Evolutionary conservation across 2,329 filamentous ascomycete species (phyloP), one percentile per base, ranked within the genome.

Genomic region (Laburnicola sp.): DNA sequence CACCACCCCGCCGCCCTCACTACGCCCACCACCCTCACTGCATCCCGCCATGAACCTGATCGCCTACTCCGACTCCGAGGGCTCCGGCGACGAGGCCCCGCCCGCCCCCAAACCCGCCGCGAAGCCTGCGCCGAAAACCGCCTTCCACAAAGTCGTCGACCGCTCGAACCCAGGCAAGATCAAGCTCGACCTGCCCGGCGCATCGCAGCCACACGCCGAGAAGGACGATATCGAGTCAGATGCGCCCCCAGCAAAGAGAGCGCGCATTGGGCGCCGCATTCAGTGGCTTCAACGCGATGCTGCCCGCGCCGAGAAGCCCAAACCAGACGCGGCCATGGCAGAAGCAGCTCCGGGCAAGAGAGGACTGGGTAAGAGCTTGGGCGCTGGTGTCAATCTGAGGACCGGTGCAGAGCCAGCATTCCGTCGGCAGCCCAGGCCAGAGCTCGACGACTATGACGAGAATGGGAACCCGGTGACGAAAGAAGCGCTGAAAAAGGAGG

Each of bases 331-430:
- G 35, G 49, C 64, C 8, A 48, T 58, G 58, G 63, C 51, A 49
- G 59, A 66, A 57, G 50, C 65, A 63, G 38, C 59, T 30, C 48
- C 58, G 6, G 68, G 62, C 31, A 71, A 60, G 66, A 70, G 55
- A 61, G 72, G 62, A 35, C 62, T 61, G 57, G 71, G 66, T 53
- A 71, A 56, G 50, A 67, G 57, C 53, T 77, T 65, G 68, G 81
- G 62, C 72, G 80, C 81, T 30, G 82, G 85, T 1, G 78, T 95
- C 44, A 89, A 83, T 64, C 70, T 97, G 53, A 94, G 89, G 77
- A 97, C 92, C 6, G 91, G 90, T 22, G 85, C 89, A 6, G 84
- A 88, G 50, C 89, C 91, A 22, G 91, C 88, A 0, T 97, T 97
- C 68, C 87, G 82, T 68, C 81, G 92, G 50, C 82, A 83, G 27